A percentile compares a stretch with the other conserved stretches of the same genome.
phyloP scores from a whole-genome alignment of 768 basidiomycete genomes.

The Ramaria rubella region DNA sequence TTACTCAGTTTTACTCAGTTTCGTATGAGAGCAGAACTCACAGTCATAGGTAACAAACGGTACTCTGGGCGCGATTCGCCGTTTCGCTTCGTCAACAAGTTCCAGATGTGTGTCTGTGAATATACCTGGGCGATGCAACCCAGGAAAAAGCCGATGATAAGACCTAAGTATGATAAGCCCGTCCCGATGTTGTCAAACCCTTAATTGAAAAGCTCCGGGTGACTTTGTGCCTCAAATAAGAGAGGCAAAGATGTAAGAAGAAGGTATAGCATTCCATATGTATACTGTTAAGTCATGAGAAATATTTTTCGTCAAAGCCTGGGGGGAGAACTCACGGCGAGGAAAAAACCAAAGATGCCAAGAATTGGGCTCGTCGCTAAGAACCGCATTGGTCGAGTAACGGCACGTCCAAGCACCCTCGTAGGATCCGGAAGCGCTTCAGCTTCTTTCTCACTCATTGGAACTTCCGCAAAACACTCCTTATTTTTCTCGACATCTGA shows the following conservation, averaged over 20 bases:
- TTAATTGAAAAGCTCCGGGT: slow-evolving; percentile 7
- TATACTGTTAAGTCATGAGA: not conserved
- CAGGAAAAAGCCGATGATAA: not conserved
- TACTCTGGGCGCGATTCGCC: slow-evolving; percentile 7
- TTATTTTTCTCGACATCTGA: not conserved
- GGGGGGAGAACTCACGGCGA: slow-evolving; percentile 1
- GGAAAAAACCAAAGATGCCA: not conserved
- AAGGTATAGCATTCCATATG: slow-evolving; percentile 5
- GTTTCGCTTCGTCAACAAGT: not conserved
- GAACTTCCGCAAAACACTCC: not conserved
- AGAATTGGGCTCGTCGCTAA: slow-evolving; percentile 7
- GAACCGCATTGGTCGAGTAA: slow-evolving; percentile 9
- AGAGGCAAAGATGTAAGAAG: slow-evolving; percentile 3
- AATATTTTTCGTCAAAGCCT: too few species aligned
- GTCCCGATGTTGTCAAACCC: slow-evolving; percentile 1
- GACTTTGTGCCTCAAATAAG: not conserved
- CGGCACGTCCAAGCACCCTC: not conserved
- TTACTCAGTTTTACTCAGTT: not conserved
- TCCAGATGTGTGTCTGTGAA: too few species aligned
- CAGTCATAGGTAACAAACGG: too few species aligned
- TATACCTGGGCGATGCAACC: not conserved
- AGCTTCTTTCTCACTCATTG: not conserved
- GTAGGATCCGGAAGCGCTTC: not conserved
- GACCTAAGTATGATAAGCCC: too few species aligned
- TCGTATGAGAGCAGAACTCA: not conserved